phyloP scores from a whole-genome alignment of 257 asterid genomes.

The Salvia miltiorrhiza region DNA sequence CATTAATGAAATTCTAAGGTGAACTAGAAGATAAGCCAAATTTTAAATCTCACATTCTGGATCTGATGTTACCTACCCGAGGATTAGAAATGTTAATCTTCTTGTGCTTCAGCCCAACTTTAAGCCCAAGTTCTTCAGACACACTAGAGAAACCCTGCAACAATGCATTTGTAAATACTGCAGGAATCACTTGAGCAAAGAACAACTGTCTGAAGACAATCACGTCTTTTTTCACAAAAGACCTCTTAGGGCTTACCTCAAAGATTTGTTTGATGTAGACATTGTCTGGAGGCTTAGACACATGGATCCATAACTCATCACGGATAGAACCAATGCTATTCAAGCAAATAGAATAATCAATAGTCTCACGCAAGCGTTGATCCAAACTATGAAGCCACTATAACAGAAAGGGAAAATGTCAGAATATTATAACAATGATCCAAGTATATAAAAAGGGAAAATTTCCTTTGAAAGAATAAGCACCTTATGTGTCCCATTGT shows the following conservation, averaged over 20 bases:
- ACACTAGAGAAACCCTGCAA: slow-evolving; percentile 82
- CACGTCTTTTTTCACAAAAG: not conserved
- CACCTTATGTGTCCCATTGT: slow-evolving; percentile 88
- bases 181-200: slow-evolving; percentile 15
- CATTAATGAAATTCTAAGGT: not conserved
- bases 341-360: slow-evolving; percentile 92
- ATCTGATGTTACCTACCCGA: slow-evolving; percentile 59
- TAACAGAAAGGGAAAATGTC: slow-evolving; percentile 27
- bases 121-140: slow-evolving; percentile 73
- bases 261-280: slow-evolving; percentile 75
- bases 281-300: slow-evolving; percentile 93
- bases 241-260: slow-evolving; percentile 48
- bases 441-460: not conserved
- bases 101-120: slow-evolving; percentile 91
- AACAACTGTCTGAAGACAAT: not conserved
- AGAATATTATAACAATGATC: slow-evolving; percentile 16
- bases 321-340: slow-evolving; percentile 74
- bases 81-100: slow-evolving; percentile 93
- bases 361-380: slow-evolving; percentile 85
- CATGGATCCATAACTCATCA: slow-evolving; percentile 73
- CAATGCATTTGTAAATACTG: slow-evolving; percentile 21
- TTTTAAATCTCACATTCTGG: slow-evolving; percentile 5
- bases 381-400: slow-evolving; percentile 95
- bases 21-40: not conserved
- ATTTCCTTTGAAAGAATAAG: slow-evolving; percentile 11